phyloP scores from a whole-genome alignment of 2,329 filamentous ascomycete species.

The Canariomyces notabilis region DNA sequence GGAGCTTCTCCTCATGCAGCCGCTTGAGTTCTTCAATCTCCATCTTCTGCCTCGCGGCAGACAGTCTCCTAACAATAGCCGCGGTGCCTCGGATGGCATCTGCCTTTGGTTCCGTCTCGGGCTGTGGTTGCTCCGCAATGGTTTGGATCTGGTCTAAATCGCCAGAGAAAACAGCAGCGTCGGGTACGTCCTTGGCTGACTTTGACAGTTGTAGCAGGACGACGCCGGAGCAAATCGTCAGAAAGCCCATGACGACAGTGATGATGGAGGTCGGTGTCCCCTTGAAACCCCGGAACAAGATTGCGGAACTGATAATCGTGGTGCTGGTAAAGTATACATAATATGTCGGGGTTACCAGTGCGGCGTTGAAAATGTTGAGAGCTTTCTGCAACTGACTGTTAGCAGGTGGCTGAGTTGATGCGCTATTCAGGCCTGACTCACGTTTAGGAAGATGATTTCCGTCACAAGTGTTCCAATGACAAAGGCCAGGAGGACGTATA shows the following conservation, averaged over 20 bases:
- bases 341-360: slow-evolving; percentile 94
- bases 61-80: slow-evolving; percentile 80
- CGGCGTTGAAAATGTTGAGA: slow-evolving; percentile 92
- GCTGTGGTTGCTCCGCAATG: slow-evolving; percentile 89
- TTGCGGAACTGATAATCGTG: slow-evolving; percentile 88
- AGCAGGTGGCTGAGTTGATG: not conserved
- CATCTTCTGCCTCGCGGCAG: slow-evolving; percentile 66
- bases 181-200: slow-evolving; percentile 94
- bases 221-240: slow-evolving; percentile 90
- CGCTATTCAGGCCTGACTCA: slow-evolving; percentile 48
- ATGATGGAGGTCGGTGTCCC: slow-evolving; percentile 74
- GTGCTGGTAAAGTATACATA: slow-evolving; percentile 98
- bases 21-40: slow-evolving; percentile 75
- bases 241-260: slow-evolving; percentile 87
- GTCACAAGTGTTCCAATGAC: slow-evolving; percentile 83
- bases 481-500: slow-evolving; percentile 88
- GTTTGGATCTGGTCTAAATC: slow-evolving; percentile 94
- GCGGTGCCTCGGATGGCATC: slow-evolving; percentile 91
- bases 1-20: slow-evolving; percentile 70
- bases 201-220: slow-evolving; percentile 94
- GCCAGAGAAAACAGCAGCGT: slow-evolving; percentile 84
- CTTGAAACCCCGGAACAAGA: slow-evolving; percentile 91
- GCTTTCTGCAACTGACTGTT: slow-evolving; percentile 68
- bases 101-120: slow-evolving; percentile 93
- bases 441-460: slow-evolving; percentile 93